Evolutionary conservation across 129 eudicot species (phyloP).

Genomic region (Pulicaria dysenterica): DNA sequence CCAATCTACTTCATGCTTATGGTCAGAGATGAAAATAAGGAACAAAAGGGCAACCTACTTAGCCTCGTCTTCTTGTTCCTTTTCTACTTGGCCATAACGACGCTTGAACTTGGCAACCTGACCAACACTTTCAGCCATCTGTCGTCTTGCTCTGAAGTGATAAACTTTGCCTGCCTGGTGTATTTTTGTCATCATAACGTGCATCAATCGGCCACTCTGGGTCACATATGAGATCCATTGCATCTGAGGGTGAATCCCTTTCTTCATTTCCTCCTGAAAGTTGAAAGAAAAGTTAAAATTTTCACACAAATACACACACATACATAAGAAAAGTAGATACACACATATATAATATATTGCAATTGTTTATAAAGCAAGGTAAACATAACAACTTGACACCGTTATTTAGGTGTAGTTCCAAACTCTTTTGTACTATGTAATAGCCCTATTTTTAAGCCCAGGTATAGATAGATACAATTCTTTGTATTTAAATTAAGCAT

Average conservation of each 20-base stretch:
- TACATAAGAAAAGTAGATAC: too few species aligned
- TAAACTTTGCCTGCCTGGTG: constrained; percentile 83
- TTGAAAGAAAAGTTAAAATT: neutral
- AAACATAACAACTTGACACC: too few species aligned
- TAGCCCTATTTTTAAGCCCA: too few species aligned
- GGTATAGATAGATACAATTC: too few species aligned
- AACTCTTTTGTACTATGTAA: too few species aligned
- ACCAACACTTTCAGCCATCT: constrained; percentile 82
- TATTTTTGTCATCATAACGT: constrained; percentile 87
- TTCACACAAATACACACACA: too few species aligned
- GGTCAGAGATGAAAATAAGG: neutral
- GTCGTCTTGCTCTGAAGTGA: constrained; percentile 77
- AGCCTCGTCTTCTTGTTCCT: constrained; percentile 48
- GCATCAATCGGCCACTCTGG: constrained; percentile 85
- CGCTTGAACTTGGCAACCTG: constrained; percentile 91
- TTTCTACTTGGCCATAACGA: constrained; percentile 67
- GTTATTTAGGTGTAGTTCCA: too few species aligned
- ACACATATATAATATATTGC: too few species aligned
- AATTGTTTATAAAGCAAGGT: too few species aligned
- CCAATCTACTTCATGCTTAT: constrained; percentile 30
- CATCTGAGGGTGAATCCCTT: constrained; percentile 98
- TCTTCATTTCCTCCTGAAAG: constrained; percentile 71
- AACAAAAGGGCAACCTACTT: constrained; percentile 30
- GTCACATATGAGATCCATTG: constrained; percentile 98
- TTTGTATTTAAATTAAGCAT: too few species aligned